A percentile compares a stretch with the other conserved stretches of the same genome.
These are phyloP conservation scores for Corylus heterophylla DNA, from an alignment of 306 rosid species.

Conservation along the genomic window DNA sequence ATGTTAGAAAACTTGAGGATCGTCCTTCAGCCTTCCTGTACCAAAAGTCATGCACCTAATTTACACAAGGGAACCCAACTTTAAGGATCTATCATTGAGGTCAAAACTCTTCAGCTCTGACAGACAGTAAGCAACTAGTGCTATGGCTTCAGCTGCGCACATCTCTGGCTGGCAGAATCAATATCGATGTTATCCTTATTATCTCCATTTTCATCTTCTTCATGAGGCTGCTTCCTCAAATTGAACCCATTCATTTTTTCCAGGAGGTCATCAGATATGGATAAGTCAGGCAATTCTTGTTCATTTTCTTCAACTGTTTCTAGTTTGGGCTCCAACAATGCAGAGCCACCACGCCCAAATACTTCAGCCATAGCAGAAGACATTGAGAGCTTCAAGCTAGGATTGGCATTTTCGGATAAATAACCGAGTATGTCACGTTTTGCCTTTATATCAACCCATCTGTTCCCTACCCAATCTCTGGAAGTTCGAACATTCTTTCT, in stretches of 20 bases:
- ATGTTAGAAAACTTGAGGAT: conserved; percentile 32
- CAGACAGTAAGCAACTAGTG: conserved; percentile 23
- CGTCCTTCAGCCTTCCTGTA: conserved; percentile 30
- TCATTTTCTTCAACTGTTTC: conserved; percentile 42
- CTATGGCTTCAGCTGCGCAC: conserved; percentile 36
- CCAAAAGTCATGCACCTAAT: conserved; percentile 15
- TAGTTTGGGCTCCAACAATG: conserved; percentile 26
- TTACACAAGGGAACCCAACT: conserved; percentile 46
- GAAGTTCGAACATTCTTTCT: conserved; percentile 55
- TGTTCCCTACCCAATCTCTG: conserved; percentile 62
- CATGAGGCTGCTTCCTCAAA: conserved; percentile 35
- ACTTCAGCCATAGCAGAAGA: conserved; percentile 30
- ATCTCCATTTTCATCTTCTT: conserved; percentile 33
- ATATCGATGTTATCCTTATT: conserved; percentile 28
- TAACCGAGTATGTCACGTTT: conserved; percentile 51
- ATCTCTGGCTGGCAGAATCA: conserved; percentile 38
- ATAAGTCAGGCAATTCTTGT: conserved; percentile 32
- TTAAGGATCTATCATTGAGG: conserved; percentile 34
- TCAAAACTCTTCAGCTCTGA: conserved; percentile 17
- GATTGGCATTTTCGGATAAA: conserved; percentile 39
- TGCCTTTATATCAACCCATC: conserved; percentile 57
- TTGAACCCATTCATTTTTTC: conserved; percentile 31
- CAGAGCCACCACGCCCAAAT: conserved; percentile 28
- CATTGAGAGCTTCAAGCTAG: conserved; percentile 26
- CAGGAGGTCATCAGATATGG: conserved; percentile 23